These are phyloP conservation scores for Scolecobasidium constrictum DNA, from an alignment of 2,329 filamentous ascomycete genomes.

Conservation along the genomic window DNA sequence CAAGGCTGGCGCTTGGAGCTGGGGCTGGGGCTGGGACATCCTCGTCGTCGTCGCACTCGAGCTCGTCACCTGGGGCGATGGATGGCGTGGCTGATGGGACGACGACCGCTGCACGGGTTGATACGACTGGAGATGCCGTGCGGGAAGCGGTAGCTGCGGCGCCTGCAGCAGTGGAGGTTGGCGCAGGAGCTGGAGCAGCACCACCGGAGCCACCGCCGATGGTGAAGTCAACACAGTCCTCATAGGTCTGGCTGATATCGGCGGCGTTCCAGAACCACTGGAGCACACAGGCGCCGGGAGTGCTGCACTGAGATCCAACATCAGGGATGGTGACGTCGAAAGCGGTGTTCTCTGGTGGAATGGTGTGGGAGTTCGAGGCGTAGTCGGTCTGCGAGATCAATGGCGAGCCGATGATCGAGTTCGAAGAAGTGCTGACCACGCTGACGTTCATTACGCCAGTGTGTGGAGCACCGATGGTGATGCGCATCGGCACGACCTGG, in stretches of 20 bases:
- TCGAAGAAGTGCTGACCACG: conserved; percentile 42
- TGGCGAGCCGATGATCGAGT: conserved; percentile 40
- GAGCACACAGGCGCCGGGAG: conserved; percentile 41
- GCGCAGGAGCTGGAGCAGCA: neutral
- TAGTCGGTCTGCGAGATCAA: conserved; percentile 47
- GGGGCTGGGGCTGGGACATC: neutral
- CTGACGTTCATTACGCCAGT: conserved; percentile 48
- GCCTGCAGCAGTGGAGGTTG: neutral
- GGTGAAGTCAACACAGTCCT: conserved; percentile 51
- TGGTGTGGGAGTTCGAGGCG: conserved; percentile 35
- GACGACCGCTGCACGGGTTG: neutral
- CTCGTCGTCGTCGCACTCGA: neutral
- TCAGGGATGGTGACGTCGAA: conserved; percentile 47
- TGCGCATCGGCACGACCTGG: conserved; percentile 33
- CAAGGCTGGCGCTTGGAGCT: neutral
- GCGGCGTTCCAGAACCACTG: conserved; percentile 54
- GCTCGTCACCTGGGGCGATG: neutral
- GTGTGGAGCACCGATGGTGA: conserved; percentile 42
- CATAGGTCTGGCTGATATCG: conserved; percentile 49
- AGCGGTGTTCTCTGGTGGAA: conserved; percentile 33
- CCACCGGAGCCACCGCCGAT: conserved; percentile 20
- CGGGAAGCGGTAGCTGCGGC: neutral
- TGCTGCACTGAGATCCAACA: conserved; percentile 34
- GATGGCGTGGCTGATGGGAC: neutral
- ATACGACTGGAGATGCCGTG: neutral